Conservation (phyloP, 169 alveolate species). For the Plasmodium vinckei region DNA sequence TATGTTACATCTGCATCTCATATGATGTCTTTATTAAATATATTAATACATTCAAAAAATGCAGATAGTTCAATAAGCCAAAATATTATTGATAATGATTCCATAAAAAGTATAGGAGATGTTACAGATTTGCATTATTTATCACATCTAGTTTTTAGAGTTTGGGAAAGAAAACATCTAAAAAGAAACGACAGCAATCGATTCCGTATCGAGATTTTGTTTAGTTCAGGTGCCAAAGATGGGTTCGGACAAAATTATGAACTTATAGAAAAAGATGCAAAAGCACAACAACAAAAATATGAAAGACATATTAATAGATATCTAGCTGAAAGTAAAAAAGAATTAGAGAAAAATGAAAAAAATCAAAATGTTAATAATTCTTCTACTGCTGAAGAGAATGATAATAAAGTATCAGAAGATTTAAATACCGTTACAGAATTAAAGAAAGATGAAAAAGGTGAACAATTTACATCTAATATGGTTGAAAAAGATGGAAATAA, state of each 20-base stretch:
- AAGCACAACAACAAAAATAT: slow-evolving; percentile 84
- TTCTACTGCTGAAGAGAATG: too few relatives aligned
- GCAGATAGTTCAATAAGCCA: slow-evolving; percentile 78
- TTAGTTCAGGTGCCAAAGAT: slow-evolving; percentile 89
- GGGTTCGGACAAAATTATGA: slow-evolving; percentile 86
- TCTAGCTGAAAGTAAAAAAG: slow-evolving; percentile 53
- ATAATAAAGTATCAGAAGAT: too few relatives aligned
- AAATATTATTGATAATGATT: slow-evolving; percentile 78
- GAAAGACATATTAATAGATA: slow-evolving; percentile 80
- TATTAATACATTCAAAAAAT: slow-evolving; percentile 81
- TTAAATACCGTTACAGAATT: too few relatives aligned
- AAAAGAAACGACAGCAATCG: slow-evolving; percentile 58
- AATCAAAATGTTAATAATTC: neutral
- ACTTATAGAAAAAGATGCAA: slow-evolving; percentile 81
- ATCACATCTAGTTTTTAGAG: slow-evolving; percentile 89
- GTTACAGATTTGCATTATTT: slow-evolving; percentile 87
- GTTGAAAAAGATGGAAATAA: too few relatives aligned
- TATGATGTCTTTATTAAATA: slow-evolving; percentile 85
- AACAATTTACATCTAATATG: too few relatives aligned
- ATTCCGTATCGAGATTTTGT: slow-evolving; percentile 86
- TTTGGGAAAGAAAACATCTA: slow-evolving; percentile 84
- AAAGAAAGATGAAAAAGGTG: too few relatives aligned
- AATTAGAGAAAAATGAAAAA: neutral
- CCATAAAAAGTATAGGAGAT: slow-evolving; percentile 72
- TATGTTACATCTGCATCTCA: slow-evolving; percentile 93